Evolutionary conservation across 192 early-diverging fungal species (phyloP), one percentile per base, ranked within the genome.

Genomic region (Neocallimastix lanati): DNA sequence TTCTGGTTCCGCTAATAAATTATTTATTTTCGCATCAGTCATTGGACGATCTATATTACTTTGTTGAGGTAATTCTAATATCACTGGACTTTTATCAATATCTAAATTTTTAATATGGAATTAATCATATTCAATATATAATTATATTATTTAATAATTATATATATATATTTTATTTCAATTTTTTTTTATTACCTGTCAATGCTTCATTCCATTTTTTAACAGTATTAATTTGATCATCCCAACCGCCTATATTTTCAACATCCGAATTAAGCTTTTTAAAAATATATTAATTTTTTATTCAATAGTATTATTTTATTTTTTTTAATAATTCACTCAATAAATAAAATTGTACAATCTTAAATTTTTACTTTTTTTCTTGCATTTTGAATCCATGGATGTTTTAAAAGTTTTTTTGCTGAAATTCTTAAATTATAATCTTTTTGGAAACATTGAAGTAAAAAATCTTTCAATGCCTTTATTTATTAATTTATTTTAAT

Each of bases 201-300:
- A 77, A 83, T 84, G 87, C 87, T 28, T 86, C 85, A 50, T 87
- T 86, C n/a, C 82, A 82, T 80, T 87, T 85, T 28, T 88, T 84
- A 12, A 88, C 82, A 33, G 85, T 84, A 6, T 81, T 81, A 80
- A 88, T 87, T 27, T 86, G 87, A 38, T 88, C 87, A 30, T 85
- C 87, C 28, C 87, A 86, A 29, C 87, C 87, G 76, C 81, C 84
- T 28, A 81, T 78, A 76, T 85, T 87, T 33, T 80, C 29, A 76
- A 76, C 77, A 28, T 76, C 78, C 0, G 78, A 79, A 21, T 76
- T 28, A 38, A 36, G 77, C 29, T 33, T 36, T 28, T 6, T 78
- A 28, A 25, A 78, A 25, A 28, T 50, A 78, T 38, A 9, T 9
- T 25, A 13, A 30, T 28, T n/a, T n/a, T n/a, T n/a, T n/a, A n/a